Conservation (phyloP, 345 rosid genomes). For the Erodium maritimum region DNA sequence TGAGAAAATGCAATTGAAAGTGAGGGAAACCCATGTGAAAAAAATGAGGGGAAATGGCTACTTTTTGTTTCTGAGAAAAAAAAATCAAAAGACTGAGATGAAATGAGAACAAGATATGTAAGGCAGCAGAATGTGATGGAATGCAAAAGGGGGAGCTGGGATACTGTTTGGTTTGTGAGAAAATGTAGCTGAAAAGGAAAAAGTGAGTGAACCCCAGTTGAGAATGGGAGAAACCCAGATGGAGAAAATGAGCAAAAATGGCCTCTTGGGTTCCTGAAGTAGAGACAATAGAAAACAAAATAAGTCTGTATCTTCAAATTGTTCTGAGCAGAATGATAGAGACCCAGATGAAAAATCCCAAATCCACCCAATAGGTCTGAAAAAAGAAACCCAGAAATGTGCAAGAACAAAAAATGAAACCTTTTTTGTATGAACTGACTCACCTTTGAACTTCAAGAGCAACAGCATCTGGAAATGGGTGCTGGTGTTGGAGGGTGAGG, state of each 20-base stretch:
- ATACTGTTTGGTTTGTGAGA: not conserved
- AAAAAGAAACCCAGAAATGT: conserved; percentile 2
- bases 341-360: too few species aligned
- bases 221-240: conserved; percentile 4
- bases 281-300: too few species aligned
- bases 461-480: conserved; percentile 48
- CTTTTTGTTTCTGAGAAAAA: too few species aligned
- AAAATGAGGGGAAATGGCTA: not conserved
- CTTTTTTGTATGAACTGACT: not conserved
- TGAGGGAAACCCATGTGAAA: too few species aligned
- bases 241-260: not conserved
- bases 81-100: too few species aligned
- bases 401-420: conserved; percentile 5
- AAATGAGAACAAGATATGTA: too few species aligned
- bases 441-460: conserved; percentile 41
- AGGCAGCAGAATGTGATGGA: too few species aligned
- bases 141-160: not conserved
- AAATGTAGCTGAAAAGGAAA: not conserved
- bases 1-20: not conserved
- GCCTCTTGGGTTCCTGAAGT: not conserved
- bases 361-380: too few species aligned
- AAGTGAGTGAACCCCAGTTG: not conserved
- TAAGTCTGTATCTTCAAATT: too few species aligned
- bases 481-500: conserved; percentile 47
- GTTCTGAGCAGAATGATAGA: too few species aligned